Evolutionary conservation across 495 filamentous ascomycete species (phyloP).

Genomic region (Sporormia fimetaria): DNA sequence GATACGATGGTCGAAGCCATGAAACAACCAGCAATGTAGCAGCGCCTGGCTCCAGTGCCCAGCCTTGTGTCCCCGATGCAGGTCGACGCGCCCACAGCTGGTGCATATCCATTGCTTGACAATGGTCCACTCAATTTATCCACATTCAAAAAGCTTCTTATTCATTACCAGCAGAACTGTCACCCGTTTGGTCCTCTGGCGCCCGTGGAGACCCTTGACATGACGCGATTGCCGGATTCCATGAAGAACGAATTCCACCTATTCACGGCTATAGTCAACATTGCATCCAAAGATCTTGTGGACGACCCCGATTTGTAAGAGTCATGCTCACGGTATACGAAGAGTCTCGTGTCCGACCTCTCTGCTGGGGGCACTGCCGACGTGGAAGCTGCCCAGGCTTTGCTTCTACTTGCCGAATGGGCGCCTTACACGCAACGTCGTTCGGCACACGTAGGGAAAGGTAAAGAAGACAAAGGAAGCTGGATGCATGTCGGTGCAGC

Average conservation of each 20-base stretch:
- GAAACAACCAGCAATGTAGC: constrained; percentile 8
- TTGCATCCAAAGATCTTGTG: constrained; percentile 50
- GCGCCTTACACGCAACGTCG: constrained; percentile 42
- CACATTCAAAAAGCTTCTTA: constrained; percentile 42
- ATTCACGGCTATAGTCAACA: constrained; percentile 50
- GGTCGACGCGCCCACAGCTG: constrained; percentile 7
- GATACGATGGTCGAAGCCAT: too few species aligned
- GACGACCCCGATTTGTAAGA: constrained; percentile 46
- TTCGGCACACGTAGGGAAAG: constrained; percentile 46
- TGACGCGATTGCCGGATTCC: constrained; percentile 38
- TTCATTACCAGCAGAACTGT: constrained; percentile 44
- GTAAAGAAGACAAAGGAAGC: constrained; percentile 53
- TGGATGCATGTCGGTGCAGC: constrained; percentile 61
- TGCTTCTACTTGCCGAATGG: constrained; percentile 54
- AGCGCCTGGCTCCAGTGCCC: background rate
- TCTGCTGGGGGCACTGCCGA: constrained; percentile 49
- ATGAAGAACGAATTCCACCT: constrained; percentile 44
- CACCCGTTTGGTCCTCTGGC: constrained; percentile 55
- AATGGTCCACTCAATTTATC: constrained; percentile 39
- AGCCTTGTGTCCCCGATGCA: constrained; percentile 5
- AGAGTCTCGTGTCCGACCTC: constrained; percentile 48
- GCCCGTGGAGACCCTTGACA: constrained; percentile 43
- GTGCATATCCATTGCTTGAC: constrained; percentile 43
- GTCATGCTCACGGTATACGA: constrained; percentile 53
- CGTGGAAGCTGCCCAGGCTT: constrained; percentile 53